Percentiles rank a stretch among this genome's conserved stretches.
These are phyloP conservation scores for Zopfochytrium polystomum DNA, from an alignment of 371 early-diverging fungal genomes.

Conservation along the genomic window DNA sequence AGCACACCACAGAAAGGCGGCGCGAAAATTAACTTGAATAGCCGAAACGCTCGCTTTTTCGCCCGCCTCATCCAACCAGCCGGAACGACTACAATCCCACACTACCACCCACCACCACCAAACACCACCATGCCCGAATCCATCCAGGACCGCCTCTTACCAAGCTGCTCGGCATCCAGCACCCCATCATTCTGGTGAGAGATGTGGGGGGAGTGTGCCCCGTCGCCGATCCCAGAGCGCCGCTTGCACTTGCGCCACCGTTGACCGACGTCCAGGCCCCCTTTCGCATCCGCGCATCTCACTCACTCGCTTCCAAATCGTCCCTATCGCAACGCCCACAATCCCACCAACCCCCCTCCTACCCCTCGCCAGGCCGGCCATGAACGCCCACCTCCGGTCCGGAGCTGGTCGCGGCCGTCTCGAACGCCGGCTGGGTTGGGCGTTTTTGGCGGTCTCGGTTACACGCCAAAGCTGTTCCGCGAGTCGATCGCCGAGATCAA, in stretches of 20 bases:
- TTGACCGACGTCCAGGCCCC: neutral
- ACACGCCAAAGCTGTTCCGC: conserved; percentile 28
- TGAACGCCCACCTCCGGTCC: conserved; percentile 21
- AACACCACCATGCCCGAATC: conserved; percentile 3
- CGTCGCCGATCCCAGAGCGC: too few species aligned
- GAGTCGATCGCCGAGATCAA: conserved; percentile 30
- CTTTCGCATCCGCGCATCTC: neutral
- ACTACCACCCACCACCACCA: too few species aligned
- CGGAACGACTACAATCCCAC: too few species aligned
- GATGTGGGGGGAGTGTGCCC: too few species aligned
- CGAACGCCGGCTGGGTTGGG: conserved; percentile 37
- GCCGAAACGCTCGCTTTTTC: too few species aligned
- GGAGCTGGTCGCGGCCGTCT: conserved; percentile 32
- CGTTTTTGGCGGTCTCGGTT: conserved; percentile 33
- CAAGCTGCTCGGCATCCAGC: conserved; percentile 22
- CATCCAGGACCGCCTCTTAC: conserved; percentile 18
- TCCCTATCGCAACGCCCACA: neutral
- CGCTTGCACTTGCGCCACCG: too few species aligned
- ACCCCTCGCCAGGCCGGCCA: conserved; percentile 16
- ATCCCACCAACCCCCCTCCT: neutral
- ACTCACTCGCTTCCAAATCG: neutral
- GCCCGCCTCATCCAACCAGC: too few species aligned
- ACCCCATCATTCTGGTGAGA: conserved; percentile 23
- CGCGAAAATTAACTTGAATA: too few species aligned
- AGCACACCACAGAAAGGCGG: too few species aligned